Base-by-base conservation (phyloP, 129 eudicot species). In the Erigeron canadensis region DNA sequence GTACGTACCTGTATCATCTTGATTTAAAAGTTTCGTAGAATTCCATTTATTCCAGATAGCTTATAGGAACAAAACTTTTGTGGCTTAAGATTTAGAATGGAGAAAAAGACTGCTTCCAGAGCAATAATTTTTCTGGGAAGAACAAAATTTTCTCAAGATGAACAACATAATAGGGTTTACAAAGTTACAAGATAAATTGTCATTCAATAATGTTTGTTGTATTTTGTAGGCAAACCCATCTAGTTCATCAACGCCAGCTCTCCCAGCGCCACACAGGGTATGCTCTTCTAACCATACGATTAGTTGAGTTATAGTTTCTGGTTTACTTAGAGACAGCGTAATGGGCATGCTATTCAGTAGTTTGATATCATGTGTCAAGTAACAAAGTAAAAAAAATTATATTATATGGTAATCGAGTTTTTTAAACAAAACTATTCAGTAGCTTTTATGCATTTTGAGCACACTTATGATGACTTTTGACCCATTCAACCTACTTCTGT, bases 211-310 rank as follows among this genome's bases (percentile, higher is more conserved):
- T 12, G 53, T 18, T 0, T 17, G 22, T 55, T 55, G 38, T 2
- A 40, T 2, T 17, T 42, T 86, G 74, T 45, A 86, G 96, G 96
- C 75, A 51, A 59, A 74, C 42, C 72, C 90, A 48, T 69, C 91
- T 12, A 81, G 81, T 78, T 80, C 89, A 16, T 69, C 87, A 5
- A 79, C 81, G 73, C 91, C 86, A 64, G 86, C 89, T 68, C 86
- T 88, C 63, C 94, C 85, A 82, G 66, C 77, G 71, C 84, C 96
- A 50, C 82, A 55, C 60, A 57, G 62, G 77, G 75, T 87, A 69
- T 39, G 45, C 50, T 68, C 11, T 55, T 55, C n/a, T 66, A 45
- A 44, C 5, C 57, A 19, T 19, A 5, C 8, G 15, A 51, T 34
- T 47, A 6, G 42, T 37, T 47, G 23, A 37, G 38, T 1, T 13